These are phyloP conservation scores for Trichoderma asperellum DNA, from an alignment of 2,329 filamentous ascomycete species.

Conservation along the genomic window DNA sequence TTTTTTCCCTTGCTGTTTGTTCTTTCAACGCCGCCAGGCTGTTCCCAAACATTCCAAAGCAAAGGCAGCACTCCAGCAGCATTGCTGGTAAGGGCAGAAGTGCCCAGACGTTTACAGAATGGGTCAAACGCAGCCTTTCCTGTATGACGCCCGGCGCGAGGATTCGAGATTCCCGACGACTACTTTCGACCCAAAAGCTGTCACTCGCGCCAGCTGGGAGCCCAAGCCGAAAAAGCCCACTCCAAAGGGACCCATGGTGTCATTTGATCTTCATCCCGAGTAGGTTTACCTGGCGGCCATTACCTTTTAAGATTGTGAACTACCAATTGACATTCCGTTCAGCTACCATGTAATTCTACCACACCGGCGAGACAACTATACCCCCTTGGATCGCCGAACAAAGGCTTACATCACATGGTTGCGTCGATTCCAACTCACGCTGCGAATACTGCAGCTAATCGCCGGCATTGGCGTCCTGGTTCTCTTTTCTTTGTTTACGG, in stretches of 20 bases:
- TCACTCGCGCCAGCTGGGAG: constrained; percentile 77
- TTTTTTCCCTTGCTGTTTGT: not conserved
- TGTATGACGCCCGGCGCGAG: constrained; percentile 65
- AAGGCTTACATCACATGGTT: constrained; percentile 73
- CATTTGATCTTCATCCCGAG: constrained; percentile 88
- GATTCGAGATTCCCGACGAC: constrained; percentile 58
- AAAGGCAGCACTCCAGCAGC: not conserved
- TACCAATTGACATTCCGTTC: constrained; percentile 25
- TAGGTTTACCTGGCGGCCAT: constrained; percentile 49
- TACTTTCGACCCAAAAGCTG: constrained; percentile 83
- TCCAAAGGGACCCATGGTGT: constrained; percentile 74
- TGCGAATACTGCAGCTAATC: constrained; percentile 69
- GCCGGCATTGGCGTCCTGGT: constrained; percentile 73
- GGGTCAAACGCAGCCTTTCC: constrained; percentile 61
- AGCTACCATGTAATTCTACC: constrained; percentile 67
- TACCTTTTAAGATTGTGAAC: not conserved
- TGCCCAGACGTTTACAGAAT: constrained; percentile 27
- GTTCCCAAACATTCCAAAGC: constrained; percentile 8
- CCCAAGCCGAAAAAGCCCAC: constrained; percentile 65
- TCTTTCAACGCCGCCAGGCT: not conserved
- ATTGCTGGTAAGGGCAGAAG: constrained; percentile 16
- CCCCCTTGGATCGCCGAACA: constrained; percentile 68
- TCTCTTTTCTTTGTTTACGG: constrained; percentile 75
- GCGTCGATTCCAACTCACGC: constrained; percentile 68
- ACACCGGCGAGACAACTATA: constrained; percentile 63